Evolutionary conservation across 2,329 filamentous ascomycete species (phyloP), one percentile per base, ranked within the genome.

Genomic region (Aureobasidium subglaciale): DNA sequence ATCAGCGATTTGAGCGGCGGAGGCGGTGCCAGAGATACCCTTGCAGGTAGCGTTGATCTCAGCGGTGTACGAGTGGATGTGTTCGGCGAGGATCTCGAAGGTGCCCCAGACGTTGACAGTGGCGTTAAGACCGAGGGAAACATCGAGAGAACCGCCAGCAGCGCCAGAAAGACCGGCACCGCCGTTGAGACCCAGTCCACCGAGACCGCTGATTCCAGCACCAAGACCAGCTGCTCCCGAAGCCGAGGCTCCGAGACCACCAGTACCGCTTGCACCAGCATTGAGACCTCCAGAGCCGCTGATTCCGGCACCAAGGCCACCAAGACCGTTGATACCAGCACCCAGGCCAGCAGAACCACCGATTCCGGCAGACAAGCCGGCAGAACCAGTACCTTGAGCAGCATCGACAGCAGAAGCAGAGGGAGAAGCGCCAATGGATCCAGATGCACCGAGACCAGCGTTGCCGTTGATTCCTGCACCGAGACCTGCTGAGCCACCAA

Each of bases 391-490:
- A 16, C 18, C 20, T 24, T 24, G 32, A 45, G 18, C 49, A 18
- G 27, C 18, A 9, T 13, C 22, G 15, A 13, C 24, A 15, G 35
- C 25, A 45, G 24, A 15, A 11, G n/a, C 38, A 34, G 27, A 38
- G 27, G 43, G 41, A n/a, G 45, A 48, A 15, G 64, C 64, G 25
- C 56, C 50, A 27, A 57, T 41, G 15, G n/a, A n/a, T n/a, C 67
- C 69, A 24, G 67, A 62, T 16, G 63, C 64, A 9, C 67, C 59
- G 20, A 68, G 56, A 29, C 68, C 68, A 46, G 64, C 65, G 34
- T n/a, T n/a, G n/a, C n/a, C n/a, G n/a, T n/a, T n/a, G n/a, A n/a
- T n/a, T n/a, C 57, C 65, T n/a, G 72, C 68, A 22, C 63, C 65
- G n/a, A 72, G 66, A 32, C 45, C 45, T 24, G 29, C 45, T 5